These are phyloP conservation scores for Aciculosporium take DNA, from an alignment of 2,329 filamentous ascomycete genomes.

Conservation along the genomic window DNA sequence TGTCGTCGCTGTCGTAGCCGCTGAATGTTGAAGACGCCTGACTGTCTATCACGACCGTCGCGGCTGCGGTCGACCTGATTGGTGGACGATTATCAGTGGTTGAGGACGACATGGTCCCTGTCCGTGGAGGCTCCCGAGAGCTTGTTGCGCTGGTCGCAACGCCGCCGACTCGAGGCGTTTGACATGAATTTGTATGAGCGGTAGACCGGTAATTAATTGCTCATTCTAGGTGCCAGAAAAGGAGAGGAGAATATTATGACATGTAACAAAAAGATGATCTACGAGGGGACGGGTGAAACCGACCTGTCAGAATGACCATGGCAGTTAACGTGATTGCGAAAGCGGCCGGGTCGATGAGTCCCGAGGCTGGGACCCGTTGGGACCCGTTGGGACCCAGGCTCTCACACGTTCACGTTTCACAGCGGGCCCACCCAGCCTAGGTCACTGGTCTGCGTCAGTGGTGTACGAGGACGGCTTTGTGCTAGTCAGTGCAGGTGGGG, in stretches of 20 bases:
- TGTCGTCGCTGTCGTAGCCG: constrained; percentile 5
- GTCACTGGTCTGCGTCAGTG: too few species aligned
- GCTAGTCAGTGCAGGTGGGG: too few species aligned
- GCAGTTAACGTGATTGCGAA: too few species aligned
- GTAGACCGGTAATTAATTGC: background rate
- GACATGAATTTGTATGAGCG: background rate
- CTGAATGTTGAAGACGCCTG: constrained; percentile 3
- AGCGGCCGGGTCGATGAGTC: too few species aligned
- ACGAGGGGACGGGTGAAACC: too few species aligned
- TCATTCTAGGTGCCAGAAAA: background rate
- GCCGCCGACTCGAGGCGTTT: background rate
- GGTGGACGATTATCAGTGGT: constrained; percentile 2
- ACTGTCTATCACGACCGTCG: background rate
- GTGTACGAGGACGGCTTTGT: too few species aligned
- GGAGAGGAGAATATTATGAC: background rate
- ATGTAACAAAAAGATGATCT: background rate
- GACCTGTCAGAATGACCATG: background rate
- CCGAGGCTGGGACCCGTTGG: too few species aligned
- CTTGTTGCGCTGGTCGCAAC: background rate
- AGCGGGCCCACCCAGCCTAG: too few species aligned
- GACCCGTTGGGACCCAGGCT: too few species aligned
- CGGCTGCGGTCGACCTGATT: background rate
- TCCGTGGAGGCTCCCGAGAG: background rate
- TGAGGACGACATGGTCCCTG: constrained; percentile 4
- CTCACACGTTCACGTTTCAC: too few species aligned